These are phyloP conservation scores for Suillus brevipes DNA, from an alignment of 768 basidiomycete genomes.

Conservation along the genomic window DNA sequence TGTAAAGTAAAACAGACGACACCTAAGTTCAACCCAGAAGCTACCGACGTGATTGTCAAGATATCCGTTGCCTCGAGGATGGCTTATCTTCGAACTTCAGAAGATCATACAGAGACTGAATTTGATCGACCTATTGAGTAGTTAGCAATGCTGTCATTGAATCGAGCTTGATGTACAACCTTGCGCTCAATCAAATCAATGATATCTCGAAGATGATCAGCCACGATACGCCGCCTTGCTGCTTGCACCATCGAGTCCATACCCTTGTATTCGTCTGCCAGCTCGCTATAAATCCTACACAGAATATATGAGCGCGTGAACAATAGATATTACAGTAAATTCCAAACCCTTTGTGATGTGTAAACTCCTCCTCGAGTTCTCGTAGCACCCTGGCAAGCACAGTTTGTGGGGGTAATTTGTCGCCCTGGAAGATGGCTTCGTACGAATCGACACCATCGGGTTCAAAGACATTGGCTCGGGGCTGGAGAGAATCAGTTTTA, in stretches of 20 bases:
- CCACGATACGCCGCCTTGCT: slow-evolving; percentile 80
- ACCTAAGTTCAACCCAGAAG: neutral
- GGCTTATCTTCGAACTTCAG: slow-evolving; percentile 75
- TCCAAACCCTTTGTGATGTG: slow-evolving; percentile 87
- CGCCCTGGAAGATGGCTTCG: slow-evolving; percentile 10
- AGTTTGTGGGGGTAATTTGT: slow-evolving; percentile 76
- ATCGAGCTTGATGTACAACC: slow-evolving; percentile 43
- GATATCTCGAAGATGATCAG: slow-evolving; percentile 86
- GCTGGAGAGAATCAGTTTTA: slow-evolving; percentile 35
- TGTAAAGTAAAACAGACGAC: neutral
- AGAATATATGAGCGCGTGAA: slow-evolving; percentile 12
- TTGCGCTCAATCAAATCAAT: slow-evolving; percentile 91
- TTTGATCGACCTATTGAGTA: slow-evolving; percentile 78
- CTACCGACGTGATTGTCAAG: neutral
- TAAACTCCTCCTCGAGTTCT: slow-evolving; percentile 94
- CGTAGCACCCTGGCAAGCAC: slow-evolving; percentile 78
- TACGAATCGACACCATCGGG: neutral
- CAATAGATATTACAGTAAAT: neutral
- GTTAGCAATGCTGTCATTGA: slow-evolving; percentile 13
- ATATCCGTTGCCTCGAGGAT: slow-evolving; percentile 1
- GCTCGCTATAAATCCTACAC: slow-evolving; percentile 82
- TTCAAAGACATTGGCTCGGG: neutral
- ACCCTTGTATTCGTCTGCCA: slow-evolving; percentile 89
- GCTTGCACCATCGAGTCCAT: slow-evolving; percentile 86
- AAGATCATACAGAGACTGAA: slow-evolving; percentile 86